Base-by-base conservation (phyloP, 2,329 filamentous ascomycete species). In the Monascus ruber region DNA sequence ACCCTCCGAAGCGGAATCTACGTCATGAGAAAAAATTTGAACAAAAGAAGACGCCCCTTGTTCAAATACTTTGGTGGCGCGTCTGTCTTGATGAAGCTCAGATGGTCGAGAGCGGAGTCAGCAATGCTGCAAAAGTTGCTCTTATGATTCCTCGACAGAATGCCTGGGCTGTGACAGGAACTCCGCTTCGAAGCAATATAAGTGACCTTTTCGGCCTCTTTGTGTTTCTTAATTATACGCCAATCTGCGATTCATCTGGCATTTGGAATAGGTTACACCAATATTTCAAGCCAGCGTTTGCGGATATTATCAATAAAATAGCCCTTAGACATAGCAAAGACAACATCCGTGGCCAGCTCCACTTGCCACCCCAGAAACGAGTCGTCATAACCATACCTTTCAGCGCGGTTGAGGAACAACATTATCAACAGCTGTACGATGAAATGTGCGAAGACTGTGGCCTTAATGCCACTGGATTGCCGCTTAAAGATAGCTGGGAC, bases 91-190 rank as follows among this genome's bases (percentile, higher is more conserved):
- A 80, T 48, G 76, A 69, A 50, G 66, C 89, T 0, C 91, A 98
- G 54, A 94, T 94, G 83, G 79, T 96, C 33, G 89, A 96, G 56
- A 89, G 77, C 47, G 86, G 87, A 28, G 79, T 93, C 4, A 88
- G 79, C 50, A 81, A 85, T 49, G 85, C 89, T 26, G 88, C 91
- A 1, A 76, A 73, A 35, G 79, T 95, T 9, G 87, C 87, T 29
- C 77, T 79, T 32, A 68, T 82, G 25, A 81, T 98, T 44, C 87
- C 89, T 34, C 76, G 91, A 26, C 64, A 84, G 46, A 88, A 94
- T 62, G 81, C 86, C 2, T 96, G 91, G 91, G 87, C 83, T 9
- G 79, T 98, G 32, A 89, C 86, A 0, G 91, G 86, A 33, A 98
- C 91, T 1, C 91, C 91, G 0, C 73, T 96, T 31, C 82, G 84